Percentiles rank a stretch among this genome's conserved stretches.
Evolutionary conservation across 139 green algal species (phyloP).

Genomic region (Coelastrella sp.): DNA sequence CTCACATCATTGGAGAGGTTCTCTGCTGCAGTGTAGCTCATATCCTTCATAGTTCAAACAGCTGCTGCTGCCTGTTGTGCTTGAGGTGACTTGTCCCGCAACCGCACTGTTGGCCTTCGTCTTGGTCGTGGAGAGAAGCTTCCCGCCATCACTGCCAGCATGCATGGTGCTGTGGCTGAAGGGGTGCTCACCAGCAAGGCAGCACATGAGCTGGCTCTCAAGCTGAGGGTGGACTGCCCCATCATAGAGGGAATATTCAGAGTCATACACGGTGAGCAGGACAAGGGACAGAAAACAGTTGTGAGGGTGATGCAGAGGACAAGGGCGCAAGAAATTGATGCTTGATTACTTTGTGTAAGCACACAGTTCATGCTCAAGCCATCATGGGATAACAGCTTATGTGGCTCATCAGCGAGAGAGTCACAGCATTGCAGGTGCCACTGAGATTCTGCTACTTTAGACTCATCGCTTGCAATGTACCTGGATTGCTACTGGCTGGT

Average conservation of each 20-base stretch:
- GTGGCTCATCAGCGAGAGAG: too few species aligned
- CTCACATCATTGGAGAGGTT: too few species aligned
- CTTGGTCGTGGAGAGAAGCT: conserved; percentile 90
- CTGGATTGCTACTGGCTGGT: too few species aligned
- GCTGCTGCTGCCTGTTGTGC: background rate
- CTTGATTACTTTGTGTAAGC: background rate
- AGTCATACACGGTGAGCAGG: conserved; percentile 67
- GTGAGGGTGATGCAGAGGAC: background rate
- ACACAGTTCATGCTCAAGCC: too few species aligned
- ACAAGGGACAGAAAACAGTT: too few species aligned
- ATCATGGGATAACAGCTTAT: too few species aligned
- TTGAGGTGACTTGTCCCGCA: conserved; percentile 84
- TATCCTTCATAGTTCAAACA: background rate
- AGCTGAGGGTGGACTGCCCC: conserved; percentile 77
- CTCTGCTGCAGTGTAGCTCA: background rate
- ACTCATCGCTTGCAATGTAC: too few species aligned
- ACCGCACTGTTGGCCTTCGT: conserved; percentile 85
- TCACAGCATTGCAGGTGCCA: too few species aligned
- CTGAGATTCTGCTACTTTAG: too few species aligned
- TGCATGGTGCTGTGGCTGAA: conserved; percentile 81
- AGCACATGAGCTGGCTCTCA: conserved; percentile 66
- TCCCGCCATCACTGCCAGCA: conserved; percentile 81
- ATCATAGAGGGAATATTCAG: conserved; percentile 88
- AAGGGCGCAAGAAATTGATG: background rate
- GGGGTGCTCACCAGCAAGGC: conserved; percentile 81